These are phyloP conservation scores for Lodderomyces metapsilosis DNA, from an alignment of 1,139 yeast genomes.

Conservation along the genomic window DNA sequence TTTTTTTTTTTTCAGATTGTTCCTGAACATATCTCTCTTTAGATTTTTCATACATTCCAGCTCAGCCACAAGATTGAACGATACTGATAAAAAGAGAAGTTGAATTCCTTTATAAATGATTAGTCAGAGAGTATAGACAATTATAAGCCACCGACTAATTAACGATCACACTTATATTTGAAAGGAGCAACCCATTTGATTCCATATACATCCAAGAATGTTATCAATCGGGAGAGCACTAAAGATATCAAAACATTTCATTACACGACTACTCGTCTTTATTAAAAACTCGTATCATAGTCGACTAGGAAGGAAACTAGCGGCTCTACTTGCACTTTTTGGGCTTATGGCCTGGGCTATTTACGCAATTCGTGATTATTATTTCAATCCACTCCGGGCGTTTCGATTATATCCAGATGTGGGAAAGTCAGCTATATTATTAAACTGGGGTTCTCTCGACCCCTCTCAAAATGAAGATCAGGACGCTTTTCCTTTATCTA, in stretches of 20 bases:
- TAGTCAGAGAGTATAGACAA: not conserved
- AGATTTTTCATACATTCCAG: not conserved
- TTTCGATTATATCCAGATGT: not conserved
- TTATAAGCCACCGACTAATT: not conserved
- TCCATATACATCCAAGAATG: not conserved
- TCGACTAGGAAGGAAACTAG: not conserved
- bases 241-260: not conserved
- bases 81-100: not conserved
- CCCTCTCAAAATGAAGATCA: not conserved
- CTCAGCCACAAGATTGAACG: not conserved
- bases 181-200: no score
- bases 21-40: not conserved
- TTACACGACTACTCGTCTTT: not conserved
- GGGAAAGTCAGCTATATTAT: not conserved
- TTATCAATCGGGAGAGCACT: constrained; percentile 1
- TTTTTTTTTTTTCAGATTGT: not conserved
- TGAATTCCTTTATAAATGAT: not conserved
- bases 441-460: not conserved
- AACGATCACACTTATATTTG: no score
- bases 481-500: constrained; percentile 1
- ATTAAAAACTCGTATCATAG: not conserved
- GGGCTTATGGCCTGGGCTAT: not conserved
- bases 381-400: not conserved
- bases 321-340: not conserved
- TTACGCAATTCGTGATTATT: not conserved